Conservation (phyloP, 1,284 basidiomycete genomes). For the Quambalaria eucalypti region DNA sequence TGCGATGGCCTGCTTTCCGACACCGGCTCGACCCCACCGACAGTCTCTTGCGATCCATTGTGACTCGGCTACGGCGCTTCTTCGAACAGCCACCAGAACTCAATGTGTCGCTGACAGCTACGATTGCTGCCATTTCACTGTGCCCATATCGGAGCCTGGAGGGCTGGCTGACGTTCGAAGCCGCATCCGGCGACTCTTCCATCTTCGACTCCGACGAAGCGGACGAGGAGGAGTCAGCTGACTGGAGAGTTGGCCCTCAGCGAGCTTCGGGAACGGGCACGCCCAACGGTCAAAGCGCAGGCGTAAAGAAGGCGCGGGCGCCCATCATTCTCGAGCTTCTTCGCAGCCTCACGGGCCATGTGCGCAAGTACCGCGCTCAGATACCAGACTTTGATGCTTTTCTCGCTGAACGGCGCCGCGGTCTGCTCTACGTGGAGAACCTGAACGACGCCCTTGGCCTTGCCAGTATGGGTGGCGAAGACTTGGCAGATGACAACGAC, state of each 20-base stretch:
- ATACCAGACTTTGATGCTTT: slow-evolving; percentile 75
- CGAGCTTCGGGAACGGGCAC: neutral
- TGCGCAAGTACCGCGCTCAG: slow-evolving; percentile 63
- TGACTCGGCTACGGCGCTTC: slow-evolving; percentile 66
- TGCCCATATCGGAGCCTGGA: slow-evolving; percentile 76
- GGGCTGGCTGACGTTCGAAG: slow-evolving; percentile 61
- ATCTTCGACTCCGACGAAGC: slow-evolving; percentile 50
- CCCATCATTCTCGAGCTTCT: slow-evolving; percentile 24
- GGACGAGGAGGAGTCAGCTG: slow-evolving; percentile 56
- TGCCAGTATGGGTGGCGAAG: neutral
- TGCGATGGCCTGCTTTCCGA: neutral
- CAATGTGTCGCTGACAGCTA: slow-evolving; percentile 79
- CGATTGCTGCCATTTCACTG: slow-evolving; percentile 65
- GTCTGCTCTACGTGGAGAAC: slow-evolving; percentile 84
- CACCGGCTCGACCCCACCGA: slow-evolving; percentile 72
- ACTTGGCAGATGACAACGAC: neutral
- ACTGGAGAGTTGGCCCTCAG: neutral
- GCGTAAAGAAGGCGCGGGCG: neutral
- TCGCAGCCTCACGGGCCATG: slow-evolving; percentile 47
- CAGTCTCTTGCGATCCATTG: slow-evolving; percentile 62
- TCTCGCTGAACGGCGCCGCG: slow-evolving; percentile 74
- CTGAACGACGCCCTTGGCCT: slow-evolving; percentile 74
- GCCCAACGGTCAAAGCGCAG: neutral
- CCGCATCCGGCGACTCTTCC: slow-evolving; percentile 1
- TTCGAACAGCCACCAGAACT: slow-evolving; percentile 75